Evolutionary conservation across 768 basidiomycete genomes (phyloP).

Genomic region (Chiua virens): DNA sequence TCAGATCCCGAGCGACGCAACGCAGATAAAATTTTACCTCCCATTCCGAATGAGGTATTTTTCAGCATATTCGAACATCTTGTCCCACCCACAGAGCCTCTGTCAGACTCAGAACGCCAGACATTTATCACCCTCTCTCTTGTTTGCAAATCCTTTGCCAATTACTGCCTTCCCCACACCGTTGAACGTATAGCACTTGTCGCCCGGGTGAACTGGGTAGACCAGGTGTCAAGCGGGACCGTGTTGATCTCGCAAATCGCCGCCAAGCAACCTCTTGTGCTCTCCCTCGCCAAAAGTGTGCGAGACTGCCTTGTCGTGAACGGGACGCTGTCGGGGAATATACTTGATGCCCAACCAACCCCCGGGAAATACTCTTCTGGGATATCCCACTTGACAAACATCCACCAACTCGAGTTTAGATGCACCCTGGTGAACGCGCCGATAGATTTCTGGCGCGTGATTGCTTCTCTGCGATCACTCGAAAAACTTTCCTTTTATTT

Average conservation of each 20-base stretch:
- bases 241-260: conserved; percentile 29
- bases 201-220: no score
- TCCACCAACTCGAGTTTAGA: conserved; percentile 16
- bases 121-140: conserved; percentile 31
- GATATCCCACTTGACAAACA: conserved; percentile 17
- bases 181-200: conserved; percentile 32
- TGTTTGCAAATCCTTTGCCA: conserved; percentile 45
- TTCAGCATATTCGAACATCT: conserved; percentile 38
- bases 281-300: conserved; percentile 31
- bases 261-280: conserved; percentile 26
- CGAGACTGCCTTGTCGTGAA: conserved; percentile 14
- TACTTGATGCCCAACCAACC: not conserved
- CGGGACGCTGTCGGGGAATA: not conserved
- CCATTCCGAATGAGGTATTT: conserved; percentile 49
- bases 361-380: not conserved
- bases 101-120: conserved; percentile 5
- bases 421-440: no score
- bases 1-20: conserved; percentile 29
- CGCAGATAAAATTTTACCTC: conserved; percentile 13
- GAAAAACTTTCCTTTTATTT: conserved; percentile 8
- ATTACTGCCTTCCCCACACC: conserved; percentile 38
- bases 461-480: conserved; percentile 12
- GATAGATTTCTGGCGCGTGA: conserved; percentile 15
- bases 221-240: not conserved
- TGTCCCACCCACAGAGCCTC: conserved; percentile 9